Base-by-base conservation (phyloP, 306 rosid genomes). In the Erythrophleum fordii region DNA sequence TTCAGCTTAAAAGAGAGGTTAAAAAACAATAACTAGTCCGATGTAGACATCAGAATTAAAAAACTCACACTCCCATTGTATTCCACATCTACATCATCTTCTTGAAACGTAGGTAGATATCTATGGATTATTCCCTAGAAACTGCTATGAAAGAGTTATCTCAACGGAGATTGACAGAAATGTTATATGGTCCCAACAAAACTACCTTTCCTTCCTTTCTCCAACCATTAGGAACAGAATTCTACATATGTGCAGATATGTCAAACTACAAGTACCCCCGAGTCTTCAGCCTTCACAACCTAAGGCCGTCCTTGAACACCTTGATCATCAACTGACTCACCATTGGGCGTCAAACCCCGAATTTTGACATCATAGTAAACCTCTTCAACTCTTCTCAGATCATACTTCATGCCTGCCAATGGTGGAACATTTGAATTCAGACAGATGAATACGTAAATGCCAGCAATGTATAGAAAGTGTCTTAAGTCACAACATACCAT, bases 321-420 rank as follows among this genome's bases (percentile, higher is more conserved):
- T 83, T 81, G 77, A 61, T 82, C 86, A 70, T 80, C 88, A 26
- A 73, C 55, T 14, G 78, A 16, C 69, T 81, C 90, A 5, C 87
- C 89, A 76, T 62, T 88, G 34, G 94, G 84, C 1, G 92, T 62
- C 91, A 95, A 81, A 42, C 96, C 99, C 80, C 99, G 86, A 65
- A 95, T 95, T 88, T 95, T 95, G 51, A 93, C 99, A 77, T 95
- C 99, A 44, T 95, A 95, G 86, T 91, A 77, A 75, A 95, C 97
- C 78, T 95, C 99, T 80, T 93, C 99, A 41, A 95, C 96, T 88
- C 86, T 89, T 77, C 90, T 87, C 45, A 95, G 85, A 83, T 95
- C 99, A 85, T 95, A 91, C 84, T 95, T 95, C 98, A 95, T 95
- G 76, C 96, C 99, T 95, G 86, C 65, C 85, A 48, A 79, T 23